Percentiles rank a stretch among this genome's conserved stretches.
Conservation (phyloP, 192 early-diverging fungal species). For the Chytriomyces sp. region DNA sequence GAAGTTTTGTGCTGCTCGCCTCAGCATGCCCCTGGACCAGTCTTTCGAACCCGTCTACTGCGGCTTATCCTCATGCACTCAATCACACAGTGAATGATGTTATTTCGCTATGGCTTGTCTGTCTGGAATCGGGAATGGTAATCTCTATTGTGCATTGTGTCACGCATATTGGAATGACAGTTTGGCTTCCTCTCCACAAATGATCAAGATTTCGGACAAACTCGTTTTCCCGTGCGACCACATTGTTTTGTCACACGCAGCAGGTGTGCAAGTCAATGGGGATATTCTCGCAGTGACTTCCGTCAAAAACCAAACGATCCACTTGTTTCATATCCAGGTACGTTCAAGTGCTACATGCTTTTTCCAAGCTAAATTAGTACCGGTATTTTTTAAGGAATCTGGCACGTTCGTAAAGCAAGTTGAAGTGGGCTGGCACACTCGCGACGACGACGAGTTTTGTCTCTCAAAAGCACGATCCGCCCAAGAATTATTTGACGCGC, state of each 20-base stretch:
- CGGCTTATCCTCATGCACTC: slow-evolving; percentile 55
- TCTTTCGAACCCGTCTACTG: neutral
- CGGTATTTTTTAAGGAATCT: slow-evolving; percentile 45
- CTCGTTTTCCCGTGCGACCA: slow-evolving; percentile 63
- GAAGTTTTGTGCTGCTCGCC: neutral
- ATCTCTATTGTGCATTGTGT: neutral
- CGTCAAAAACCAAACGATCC: slow-evolving; percentile 73
- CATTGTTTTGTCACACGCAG: slow-evolving; percentile 67
- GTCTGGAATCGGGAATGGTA: slow-evolving; percentile 66
- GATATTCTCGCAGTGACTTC: slow-evolving; percentile 69
- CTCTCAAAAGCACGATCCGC: slow-evolving; percentile 51
- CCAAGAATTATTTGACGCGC: slow-evolving; percentile 43
- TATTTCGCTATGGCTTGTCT: slow-evolving; percentile 68
- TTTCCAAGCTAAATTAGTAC: slow-evolving; percentile 2
- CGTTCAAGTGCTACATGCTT: neutral
- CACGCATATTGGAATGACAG: neutral
- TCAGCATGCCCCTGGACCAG: neutral
- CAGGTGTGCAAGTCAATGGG: slow-evolving; percentile 69
- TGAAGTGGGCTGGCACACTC: slow-evolving; percentile 65
- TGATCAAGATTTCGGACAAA: slow-evolving; percentile 58
- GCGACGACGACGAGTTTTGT: slow-evolving; percentile 69
- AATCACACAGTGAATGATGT: slow-evolving; percentile 61
- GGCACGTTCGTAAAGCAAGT: slow-evolving; percentile 63
- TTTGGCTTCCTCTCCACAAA: slow-evolving; percentile 21
- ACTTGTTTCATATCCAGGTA: slow-evolving; percentile 69